Base-by-base conservation (phyloP, 1,139 yeast species). In the Hemisphaericaspora xylofermentans region DNA sequence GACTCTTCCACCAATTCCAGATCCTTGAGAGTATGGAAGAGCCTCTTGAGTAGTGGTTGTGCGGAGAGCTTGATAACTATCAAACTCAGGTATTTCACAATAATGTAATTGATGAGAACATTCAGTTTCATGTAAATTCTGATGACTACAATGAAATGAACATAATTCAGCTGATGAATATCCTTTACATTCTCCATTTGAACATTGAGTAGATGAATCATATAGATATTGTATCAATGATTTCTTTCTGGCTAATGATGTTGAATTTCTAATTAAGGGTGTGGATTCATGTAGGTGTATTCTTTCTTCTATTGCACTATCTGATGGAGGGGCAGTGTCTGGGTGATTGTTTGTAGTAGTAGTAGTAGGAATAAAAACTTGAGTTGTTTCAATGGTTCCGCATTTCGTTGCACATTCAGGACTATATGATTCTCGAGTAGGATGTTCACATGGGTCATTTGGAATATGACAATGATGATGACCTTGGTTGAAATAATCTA, bases 181-280 rank as follows among this genome's bases (percentile, higher is more conserved):
- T 1, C 83, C 83, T 58, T 74, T 74, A 52, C 83, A 78, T 47
- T 73, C 78, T 2, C 82, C 79, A 31, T 61, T 49, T 13, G 52
- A 56, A n/a, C 56, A 61, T 19, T 64, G 54, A 13, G 47, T 2
- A 48, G 46, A 18, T 12, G 24, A 4, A 12, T 18, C 24, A 3
- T 55, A 47, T 36, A 67, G 51, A 36, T 53, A 55, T 44, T 64
- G 68, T 26, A 64, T 43, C 8, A 67, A 40, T 7, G 66, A 61
- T 41, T 57, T 61, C 36, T 48, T 57, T 13, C 41, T 43, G 24
- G 36, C 36, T 32, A 45, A 8, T 33, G 43, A 24, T 30, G 43
- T 19, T 32, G 33, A 33, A 18, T 34, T 22, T n/a, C 38, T 30
- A 14, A 52, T 14, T 15, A 54, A 43, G 2, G 54, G 51, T 2